Evolutionary conservation across 1,284 basidiomycete species (phyloP).

Genomic region (Testicularia cyperi): DNA sequence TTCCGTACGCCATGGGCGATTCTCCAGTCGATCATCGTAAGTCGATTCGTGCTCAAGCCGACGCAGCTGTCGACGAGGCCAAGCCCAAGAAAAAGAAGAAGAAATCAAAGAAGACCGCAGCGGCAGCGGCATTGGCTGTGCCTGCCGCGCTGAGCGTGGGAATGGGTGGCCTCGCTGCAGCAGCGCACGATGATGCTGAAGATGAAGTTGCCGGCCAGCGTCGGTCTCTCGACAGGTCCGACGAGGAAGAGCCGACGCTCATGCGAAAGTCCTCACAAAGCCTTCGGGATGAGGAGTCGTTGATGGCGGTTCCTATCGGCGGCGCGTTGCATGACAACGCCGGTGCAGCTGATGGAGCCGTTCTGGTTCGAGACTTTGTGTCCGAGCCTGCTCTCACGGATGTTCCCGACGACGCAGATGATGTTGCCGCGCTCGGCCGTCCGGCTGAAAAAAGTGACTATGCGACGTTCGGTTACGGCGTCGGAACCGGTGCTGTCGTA

Average conservation of each 20-base stretch:
- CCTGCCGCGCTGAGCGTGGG: conserved; percentile 18
- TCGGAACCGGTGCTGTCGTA: conserved; percentile 3
- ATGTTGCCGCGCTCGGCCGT: no score
- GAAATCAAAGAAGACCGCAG: not conserved
- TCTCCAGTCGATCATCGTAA: not conserved
- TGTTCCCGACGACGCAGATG: conserved; percentile 8
- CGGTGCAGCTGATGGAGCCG: not conserved
- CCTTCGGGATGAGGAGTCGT: no score
- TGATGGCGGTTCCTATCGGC: no score
- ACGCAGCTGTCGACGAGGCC: not conserved
- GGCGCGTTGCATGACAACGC: no score
- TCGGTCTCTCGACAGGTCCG: no score
- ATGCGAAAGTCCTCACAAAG: no score
- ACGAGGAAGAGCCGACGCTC: conserved; percentile 2
- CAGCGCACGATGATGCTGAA: no score
- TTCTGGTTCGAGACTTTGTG: conserved; percentile 17
- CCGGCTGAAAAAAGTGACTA: not conserved
- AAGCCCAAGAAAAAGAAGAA: conserved; percentile 2
- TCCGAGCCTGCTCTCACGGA: conserved; percentile 7
- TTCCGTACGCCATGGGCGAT: conserved; percentile 27
- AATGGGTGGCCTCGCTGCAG: conserved; percentile 20
- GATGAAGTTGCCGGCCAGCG: no score
- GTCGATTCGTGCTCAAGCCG: not conserved
- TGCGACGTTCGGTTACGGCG: conserved; percentile 2
- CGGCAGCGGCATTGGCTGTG: conserved; percentile 11